phyloP scores from a whole-genome alignment of 2,329 filamentous ascomycete species.

The Ceratocystis papillata region DNA sequence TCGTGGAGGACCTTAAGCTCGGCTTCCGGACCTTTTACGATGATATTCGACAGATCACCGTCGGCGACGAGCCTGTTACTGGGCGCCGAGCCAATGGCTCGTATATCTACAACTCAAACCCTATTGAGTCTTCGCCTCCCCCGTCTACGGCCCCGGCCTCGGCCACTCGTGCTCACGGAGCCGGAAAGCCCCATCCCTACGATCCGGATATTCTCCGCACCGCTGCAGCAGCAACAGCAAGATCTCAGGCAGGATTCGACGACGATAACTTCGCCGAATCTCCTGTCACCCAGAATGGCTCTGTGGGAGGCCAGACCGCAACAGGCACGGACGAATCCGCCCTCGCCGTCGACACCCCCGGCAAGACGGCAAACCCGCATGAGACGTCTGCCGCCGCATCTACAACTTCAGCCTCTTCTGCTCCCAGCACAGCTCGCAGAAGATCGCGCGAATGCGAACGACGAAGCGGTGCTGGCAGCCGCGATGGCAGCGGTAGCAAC shows the following conservation, averaged over 20 bases:
- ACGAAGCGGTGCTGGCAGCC: slow-evolving; percentile 21
- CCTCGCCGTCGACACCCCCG: background rate
- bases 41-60: slow-evolving; percentile 86
- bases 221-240: slow-evolving; percentile 32
- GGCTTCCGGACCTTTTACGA: slow-evolving; percentile 92
- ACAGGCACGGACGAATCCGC: background rate
- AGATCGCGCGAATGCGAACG: slow-evolving; percentile 21
- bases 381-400: slow-evolving; percentile 16
- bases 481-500: slow-evolving; percentile 8
- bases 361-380: slow-evolving; percentile 8
- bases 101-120: slow-evolving; percentile 21
- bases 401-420: slow-evolving; percentile 21
- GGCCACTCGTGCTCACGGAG: slow-evolving; percentile 20
- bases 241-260: slow-evolving; percentile 32
- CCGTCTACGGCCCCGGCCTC: slow-evolving; percentile 11
- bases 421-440: slow-evolving; percentile 16
- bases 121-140: slow-evolving; percentile 6
- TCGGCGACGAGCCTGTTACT: slow-evolving; percentile 78
- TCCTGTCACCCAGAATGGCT: slow-evolving; percentile 21
- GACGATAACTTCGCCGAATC: slow-evolving; percentile 22
- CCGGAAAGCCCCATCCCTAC: slow-evolving; percentile 26
- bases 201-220: slow-evolving; percentile 40
- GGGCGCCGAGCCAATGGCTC: slow-evolving; percentile 33
- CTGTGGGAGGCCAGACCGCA: background rate
- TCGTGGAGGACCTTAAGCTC: slow-evolving; percentile 79